Evolutionary conservation across 768 basidiomycete species (phyloP).

Genomic region (Panus rudis): DNA sequence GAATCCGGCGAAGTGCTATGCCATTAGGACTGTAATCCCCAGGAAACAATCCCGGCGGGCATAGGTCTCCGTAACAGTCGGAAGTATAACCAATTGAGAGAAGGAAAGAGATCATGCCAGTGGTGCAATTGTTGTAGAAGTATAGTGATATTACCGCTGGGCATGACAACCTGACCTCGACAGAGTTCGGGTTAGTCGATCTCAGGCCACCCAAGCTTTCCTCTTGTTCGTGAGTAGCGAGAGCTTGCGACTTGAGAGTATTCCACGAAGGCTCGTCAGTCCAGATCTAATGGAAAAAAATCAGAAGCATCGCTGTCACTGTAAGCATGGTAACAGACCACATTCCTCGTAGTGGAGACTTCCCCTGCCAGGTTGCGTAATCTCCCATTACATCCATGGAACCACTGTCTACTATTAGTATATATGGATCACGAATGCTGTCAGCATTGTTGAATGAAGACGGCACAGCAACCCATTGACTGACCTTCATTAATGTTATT

Average conservation of each 20-base stretch:
- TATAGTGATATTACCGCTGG: too few species aligned
- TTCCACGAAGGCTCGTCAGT: slow-evolving; percentile 7
- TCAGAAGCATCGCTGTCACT: background rate
- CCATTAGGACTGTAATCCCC: too few species aligned
- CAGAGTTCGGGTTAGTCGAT: too few species aligned
- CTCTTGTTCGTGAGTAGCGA: slow-evolving; percentile 2
- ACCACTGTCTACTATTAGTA: background rate
- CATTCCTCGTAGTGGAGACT: slow-evolving; percentile 5
- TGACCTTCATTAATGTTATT: slow-evolving; percentile 6
- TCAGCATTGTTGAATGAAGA: background rate
- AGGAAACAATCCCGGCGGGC: too few species aligned
- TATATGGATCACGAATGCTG: background rate
- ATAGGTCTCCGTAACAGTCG: too few species aligned
- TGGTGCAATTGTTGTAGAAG: too few species aligned
- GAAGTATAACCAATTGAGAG: too few species aligned
- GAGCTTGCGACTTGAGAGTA: slow-evolving; percentile 2
- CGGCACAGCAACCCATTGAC: background rate
- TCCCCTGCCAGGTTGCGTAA: slow-evolving; percentile 3
- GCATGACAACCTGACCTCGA: too few species aligned
- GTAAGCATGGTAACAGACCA: background rate
- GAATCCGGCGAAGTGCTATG: too few species aligned
- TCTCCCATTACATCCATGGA: slow-evolving; percentile 8
- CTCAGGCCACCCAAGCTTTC: slow-evolving; percentile 5
- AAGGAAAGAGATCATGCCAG: too few species aligned
- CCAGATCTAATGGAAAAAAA: background rate